These are phyloP conservation scores for Paspalum vaginatum DNA, from an alignment of 176 grass and related monocot genomes.

Conservation along the genomic window DNA sequence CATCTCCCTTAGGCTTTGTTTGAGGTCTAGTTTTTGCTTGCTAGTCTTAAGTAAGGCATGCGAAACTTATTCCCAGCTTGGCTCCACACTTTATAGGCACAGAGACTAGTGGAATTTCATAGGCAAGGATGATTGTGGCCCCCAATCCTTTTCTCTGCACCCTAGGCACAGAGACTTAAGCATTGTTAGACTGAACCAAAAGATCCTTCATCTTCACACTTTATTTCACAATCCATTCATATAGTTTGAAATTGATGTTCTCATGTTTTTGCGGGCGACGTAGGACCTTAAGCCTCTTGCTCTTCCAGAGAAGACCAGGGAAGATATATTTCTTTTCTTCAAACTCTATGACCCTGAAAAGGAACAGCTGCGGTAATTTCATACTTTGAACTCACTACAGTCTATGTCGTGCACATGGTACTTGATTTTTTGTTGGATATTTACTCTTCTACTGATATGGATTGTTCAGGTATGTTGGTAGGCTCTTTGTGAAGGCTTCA, in stretches of 20 bases:
- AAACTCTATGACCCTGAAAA: constrained; percentile 99
- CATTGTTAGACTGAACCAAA: background rate
- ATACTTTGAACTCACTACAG: constrained; percentile 19
- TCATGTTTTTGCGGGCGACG: background rate
- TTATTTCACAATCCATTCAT: background rate
- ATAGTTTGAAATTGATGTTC: constrained; percentile 28
- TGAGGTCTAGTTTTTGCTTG: background rate
- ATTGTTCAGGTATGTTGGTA: constrained; percentile 84
- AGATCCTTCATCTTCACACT: background rate
- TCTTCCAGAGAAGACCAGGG: constrained; percentile 78
- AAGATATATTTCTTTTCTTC: constrained; percentile 98
- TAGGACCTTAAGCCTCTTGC: constrained; percentile 75
- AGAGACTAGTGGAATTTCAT: background rate
- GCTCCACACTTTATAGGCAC: background rate
- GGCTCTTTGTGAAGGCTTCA: constrained; percentile 80
- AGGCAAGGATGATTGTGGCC: background rate
- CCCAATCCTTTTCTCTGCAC: background rate
- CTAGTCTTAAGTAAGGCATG: background rate
- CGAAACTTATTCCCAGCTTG: background rate
- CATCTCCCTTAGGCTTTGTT: background rate
- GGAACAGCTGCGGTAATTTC: constrained; percentile 76
- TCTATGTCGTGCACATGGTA: background rate
- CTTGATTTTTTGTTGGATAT: constrained; percentile 33
- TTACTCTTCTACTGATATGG: constrained; percentile 37
- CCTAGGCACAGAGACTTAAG: background rate